Conservation (phyloP, 441 rosid species). For the Adansonia madagascariensis region DNA sequence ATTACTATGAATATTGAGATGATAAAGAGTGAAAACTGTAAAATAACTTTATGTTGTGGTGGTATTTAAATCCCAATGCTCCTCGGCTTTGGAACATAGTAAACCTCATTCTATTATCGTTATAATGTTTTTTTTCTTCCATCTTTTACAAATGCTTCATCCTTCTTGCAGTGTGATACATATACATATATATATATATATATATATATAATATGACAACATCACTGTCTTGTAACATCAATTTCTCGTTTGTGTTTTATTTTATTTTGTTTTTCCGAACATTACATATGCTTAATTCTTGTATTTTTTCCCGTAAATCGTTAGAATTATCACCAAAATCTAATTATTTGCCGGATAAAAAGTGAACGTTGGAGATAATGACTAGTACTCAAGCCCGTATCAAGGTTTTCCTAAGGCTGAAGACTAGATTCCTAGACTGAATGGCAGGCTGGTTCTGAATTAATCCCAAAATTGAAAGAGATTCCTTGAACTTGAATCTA, state of each 20-base stretch:
- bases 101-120: neutral
- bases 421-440: neutral
- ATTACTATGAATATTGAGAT: too few species aligned
- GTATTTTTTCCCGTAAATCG: neutral
- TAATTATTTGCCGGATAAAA: too few species aligned
- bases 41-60: neutral
- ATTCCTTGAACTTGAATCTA: neutral
- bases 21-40: too few species aligned
- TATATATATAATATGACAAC: neutral
- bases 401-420: neutral
- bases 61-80: neutral
- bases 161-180: neutral
- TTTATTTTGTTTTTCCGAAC: neutral
- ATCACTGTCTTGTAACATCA: neutral
- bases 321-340: neutral
- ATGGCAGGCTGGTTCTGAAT: neutral
- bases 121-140: neutral
- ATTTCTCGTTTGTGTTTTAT: neutral
- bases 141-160: slow-evolving; percentile 1
- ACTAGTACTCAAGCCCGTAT: too few species aligned
- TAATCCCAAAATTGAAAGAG: neutral
- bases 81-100: neutral
- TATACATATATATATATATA: neutral
- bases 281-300: neutral
- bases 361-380: neutral